Conservation (phyloP, 768 basidiomycete species). For the Lactarius pseudohatsudake region DNA sequence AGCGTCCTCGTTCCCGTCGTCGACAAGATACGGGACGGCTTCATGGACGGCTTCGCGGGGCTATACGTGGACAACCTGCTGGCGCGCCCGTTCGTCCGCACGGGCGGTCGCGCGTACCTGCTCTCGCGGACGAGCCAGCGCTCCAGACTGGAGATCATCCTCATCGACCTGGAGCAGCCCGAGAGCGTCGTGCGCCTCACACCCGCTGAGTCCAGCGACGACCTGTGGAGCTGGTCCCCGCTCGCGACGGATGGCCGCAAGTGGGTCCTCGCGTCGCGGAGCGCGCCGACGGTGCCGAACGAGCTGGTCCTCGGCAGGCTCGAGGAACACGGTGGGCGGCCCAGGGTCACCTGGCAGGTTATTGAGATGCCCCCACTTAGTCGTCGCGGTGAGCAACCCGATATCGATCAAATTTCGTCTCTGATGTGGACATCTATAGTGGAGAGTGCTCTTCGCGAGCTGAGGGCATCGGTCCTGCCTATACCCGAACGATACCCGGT, state of each 20-base stretch:
- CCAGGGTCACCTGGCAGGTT: conserved; percentile 23
- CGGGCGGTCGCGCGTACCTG: conserved; percentile 17
- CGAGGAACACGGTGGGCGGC: conserved; percentile 13
- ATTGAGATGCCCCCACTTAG: conserved; percentile 24
- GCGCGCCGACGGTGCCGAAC: conserved; percentile 23
- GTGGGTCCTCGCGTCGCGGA: conserved; percentile 29
- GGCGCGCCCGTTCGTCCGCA: conserved; percentile 32
- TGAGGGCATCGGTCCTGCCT: conserved; percentile 17
- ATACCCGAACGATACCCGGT: conserved; percentile 27
- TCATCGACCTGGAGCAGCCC: conserved; percentile 27
- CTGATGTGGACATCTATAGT: conserved; percentile 10
- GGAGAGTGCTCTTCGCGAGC: conserved; percentile 19
- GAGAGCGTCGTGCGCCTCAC: conserved; percentile 22
- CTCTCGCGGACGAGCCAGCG: conserved; percentile 31
- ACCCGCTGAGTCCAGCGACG: conserved; percentile 22
- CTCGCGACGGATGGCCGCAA: conserved; percentile 26
- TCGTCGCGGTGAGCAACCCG: conserved; percentile 19
- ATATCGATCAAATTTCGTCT: neutral
- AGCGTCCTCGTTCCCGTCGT: conserved; percentile 30
- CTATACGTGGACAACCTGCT: conserved; percentile 35
- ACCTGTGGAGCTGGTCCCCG: conserved; percentile 28
- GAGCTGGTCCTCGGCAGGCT: conserved; percentile 31
- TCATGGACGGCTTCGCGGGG: conserved; percentile 36
- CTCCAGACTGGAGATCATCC: conserved; percentile 30
- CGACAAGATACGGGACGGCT: conserved; percentile 14